Evolutionary conservation across 768 basidiomycete genomes (phyloP).

Genomic region (Lenzites betulinus): DNA sequence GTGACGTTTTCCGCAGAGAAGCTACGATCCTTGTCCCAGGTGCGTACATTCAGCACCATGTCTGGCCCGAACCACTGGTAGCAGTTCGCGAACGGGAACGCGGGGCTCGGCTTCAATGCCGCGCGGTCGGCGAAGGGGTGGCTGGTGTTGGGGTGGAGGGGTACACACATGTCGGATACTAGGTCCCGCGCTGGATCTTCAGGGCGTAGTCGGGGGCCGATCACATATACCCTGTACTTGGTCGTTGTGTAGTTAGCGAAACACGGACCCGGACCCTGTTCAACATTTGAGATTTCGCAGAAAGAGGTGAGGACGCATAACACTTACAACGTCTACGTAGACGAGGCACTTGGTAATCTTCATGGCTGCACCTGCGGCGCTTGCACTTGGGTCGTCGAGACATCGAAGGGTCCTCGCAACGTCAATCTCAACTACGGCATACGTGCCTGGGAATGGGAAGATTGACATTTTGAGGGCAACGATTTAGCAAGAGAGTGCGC

Average conservation of each 20-base stretch:
- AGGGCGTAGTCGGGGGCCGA: slow-evolving; percentile 1
- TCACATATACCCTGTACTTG: not conserved
- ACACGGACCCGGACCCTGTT: not conserved
- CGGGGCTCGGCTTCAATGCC: not conserved
- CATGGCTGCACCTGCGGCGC: not conserved
- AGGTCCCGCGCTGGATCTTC: not conserved
- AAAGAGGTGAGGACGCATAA: not conserved
- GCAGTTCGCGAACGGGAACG: slow-evolving; percentile 1
- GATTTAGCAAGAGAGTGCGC: too few species aligned
- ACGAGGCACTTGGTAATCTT: not conserved
- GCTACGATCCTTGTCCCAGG: not conserved
- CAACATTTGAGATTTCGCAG: not conserved
- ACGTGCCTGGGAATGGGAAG: not conserved
- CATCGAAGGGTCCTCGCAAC: not conserved
- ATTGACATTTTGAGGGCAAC: not conserved
- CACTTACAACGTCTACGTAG: not conserved
- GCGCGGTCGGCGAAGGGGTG: not conserved
- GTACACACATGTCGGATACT: slow-evolving; percentile 1
- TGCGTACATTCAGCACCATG: not conserved
- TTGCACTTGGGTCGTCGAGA: not conserved
- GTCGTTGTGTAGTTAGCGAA: not conserved
- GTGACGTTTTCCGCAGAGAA: not conserved
- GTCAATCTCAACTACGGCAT: not conserved
- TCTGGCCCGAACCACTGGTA: slow-evolving; percentile 1
- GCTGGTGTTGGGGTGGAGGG: not conserved